Percentiles rank a stretch among this genome's conserved stretches.
These are phyloP conservation scores for Heteromeles arbutifolia DNA, from an alignment of 306 rosid genomes.

Conservation along the genomic window DNA sequence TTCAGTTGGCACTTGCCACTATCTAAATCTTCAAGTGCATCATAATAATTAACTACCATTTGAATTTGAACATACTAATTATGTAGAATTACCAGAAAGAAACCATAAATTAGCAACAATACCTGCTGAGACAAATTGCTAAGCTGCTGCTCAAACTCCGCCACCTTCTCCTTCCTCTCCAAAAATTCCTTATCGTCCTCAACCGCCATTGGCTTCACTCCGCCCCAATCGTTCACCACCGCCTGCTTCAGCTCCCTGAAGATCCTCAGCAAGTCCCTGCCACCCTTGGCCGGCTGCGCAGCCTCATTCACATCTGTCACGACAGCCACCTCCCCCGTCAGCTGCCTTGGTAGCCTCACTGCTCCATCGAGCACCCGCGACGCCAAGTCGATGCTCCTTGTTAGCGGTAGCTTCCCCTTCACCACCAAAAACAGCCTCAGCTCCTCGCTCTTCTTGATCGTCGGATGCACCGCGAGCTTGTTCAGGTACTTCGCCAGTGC, in stretches of 20 bases:
- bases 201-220: conserved; percentile 60
- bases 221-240: conserved; percentile 77
- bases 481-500: conserved; percentile 38
- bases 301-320: conserved; percentile 18
- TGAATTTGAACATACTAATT: neutral
- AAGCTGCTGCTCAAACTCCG: conserved; percentile 66
- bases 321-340: conserved; percentile 8
- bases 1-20: neutral
- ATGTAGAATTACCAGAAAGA: neutral
- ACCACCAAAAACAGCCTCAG: conserved; percentile 28
- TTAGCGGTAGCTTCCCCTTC: conserved; percentile 24
- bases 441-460: conserved; percentile 29
- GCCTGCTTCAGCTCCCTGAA: conserved; percentile 73
- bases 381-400: conserved; percentile 25
- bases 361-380: conserved; percentile 33
- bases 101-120: neutral
- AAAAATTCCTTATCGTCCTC: conserved; percentile 86
- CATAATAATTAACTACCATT: neutral
- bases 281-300: conserved; percentile 27
- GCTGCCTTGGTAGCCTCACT: conserved; percentile 32
- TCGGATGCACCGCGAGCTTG: conserved; percentile 35
- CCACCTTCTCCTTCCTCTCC: conserved; percentile 63
- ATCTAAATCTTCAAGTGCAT: neutral
- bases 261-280: conserved; percentile 37
- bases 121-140: conserved; percentile 84